Evolutionary conservation across 1,139 yeast genomes (phyloP), one percentile per base, ranked within the genome.

Genomic region (Lodderomyces orthopsilosis): DNA sequence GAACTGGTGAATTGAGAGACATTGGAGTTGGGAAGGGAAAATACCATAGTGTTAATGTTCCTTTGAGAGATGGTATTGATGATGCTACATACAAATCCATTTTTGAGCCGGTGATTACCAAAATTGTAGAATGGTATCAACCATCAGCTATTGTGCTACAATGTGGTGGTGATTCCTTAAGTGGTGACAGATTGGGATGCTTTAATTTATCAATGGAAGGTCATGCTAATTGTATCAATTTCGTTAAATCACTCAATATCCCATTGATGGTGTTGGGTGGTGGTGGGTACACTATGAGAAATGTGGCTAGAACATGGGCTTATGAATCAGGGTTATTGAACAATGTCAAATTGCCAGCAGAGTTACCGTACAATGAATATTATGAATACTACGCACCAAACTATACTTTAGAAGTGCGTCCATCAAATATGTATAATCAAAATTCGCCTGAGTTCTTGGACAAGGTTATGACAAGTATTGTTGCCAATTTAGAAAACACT

Each of bases 321-420:
- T 91, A 78, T 60, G 98, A 93, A 66, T 84, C 96, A 3, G 96
- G 97, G 15, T 70, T 93, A 45, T 72, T 91, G 53, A 91, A 89
- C 56, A 86, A 89, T 56, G 87, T 84, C 48, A 64, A 81, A 18
- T 72, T 91, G 51, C 95, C 90, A 21, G 72, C 81, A 12, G 96
- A 91, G 58, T 77, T 91, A 55, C 98, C 98, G 6, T 91, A 89
- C 71, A 91, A 91, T 62, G 98, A 93, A 63, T 93, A 93, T 69
- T 91, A 88, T 66, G 98, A 91, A 68, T 91, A 91, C 69, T 91
- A 86, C 65, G 97, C 98, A 0, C 98, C 98, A 1, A 97, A 91
- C 66, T 91, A 93, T 65, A 84, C 85, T 60, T 71, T 87, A 45
- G 97, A 91, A 58, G 98, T 93, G 40, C 79, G 97, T 51, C 95